Percentiles rank a stretch among this genome's conserved stretches.
Evolutionary conservation across 2,329 filamentous ascomycete genomes (phyloP).

Genomic region (Pseudogymnoascus sp.): DNA sequence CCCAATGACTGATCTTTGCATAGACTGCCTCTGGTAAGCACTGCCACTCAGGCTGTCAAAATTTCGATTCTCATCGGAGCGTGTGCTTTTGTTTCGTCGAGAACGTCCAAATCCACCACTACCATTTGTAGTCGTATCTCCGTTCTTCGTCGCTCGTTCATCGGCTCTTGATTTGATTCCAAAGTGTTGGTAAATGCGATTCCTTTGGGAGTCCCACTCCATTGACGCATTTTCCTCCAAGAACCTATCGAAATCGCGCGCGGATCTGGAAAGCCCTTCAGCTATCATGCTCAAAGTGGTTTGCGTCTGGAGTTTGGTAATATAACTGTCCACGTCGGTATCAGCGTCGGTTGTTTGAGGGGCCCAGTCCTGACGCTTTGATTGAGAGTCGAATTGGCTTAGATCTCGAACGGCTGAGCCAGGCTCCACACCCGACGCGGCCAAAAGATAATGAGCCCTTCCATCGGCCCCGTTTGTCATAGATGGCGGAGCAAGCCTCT

Average conservation of each 20-base stretch:
- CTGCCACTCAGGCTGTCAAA: constrained; percentile 47
- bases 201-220: constrained; percentile 92
- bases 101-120: constrained; percentile 45
- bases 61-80: constrained; percentile 43
- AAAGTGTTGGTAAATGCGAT: constrained; percentile 92
- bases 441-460: constrained; percentile 81
- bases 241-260: constrained; percentile 86
- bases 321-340: constrained; percentile 67
- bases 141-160: constrained; percentile 9
- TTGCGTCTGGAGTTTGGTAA: constrained; percentile 79
- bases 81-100: constrained; percentile 26
- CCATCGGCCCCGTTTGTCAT: constrained; percentile 45
- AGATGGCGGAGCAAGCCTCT: constrained; percentile 59
- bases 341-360: constrained; percentile 36
- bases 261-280: constrained; percentile 81
- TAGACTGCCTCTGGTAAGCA: constrained; percentile 58
- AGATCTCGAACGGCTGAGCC: constrained; percentile 79
- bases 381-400: constrained; percentile 61
- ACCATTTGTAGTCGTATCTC: constrained; percentile 28
- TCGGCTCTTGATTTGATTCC: constrained; percentile 63
- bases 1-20: constrained; percentile 83
- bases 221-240: constrained; percentile 90
- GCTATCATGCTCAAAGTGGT: constrained; percentile 86
- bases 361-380: constrained; percentile 36
- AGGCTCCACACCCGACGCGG: constrained; percentile 86